phyloP scores from a whole-genome alignment of 768 basidiomycete species.

The Trametes elegans region DNA sequence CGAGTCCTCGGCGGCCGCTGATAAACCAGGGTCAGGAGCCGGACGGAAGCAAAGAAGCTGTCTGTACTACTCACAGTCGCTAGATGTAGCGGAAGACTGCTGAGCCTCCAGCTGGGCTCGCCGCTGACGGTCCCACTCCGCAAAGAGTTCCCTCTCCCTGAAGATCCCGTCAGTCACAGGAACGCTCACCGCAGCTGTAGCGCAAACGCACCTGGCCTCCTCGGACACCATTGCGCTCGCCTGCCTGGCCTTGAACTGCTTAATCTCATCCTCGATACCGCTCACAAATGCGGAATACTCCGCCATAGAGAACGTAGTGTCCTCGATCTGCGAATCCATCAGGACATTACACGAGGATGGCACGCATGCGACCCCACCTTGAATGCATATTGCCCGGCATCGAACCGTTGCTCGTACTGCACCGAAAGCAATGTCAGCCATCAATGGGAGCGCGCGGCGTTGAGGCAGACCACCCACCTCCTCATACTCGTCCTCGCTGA shows the following conservation, averaged over 20 bases:
- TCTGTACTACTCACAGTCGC: not conserved
- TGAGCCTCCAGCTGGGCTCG: conserved; percentile 7
- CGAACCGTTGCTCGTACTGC: conserved; percentile 51
- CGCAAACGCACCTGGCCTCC: conserved; percentile 36
- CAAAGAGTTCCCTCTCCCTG: conserved; percentile 14
- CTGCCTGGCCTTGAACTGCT: conserved; percentile 42
- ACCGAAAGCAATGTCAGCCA: not conserved
- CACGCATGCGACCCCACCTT: conserved; percentile 33
- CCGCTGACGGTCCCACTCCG: conserved; percentile 12
- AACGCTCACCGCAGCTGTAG: not conserved
- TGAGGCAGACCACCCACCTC: conserved; percentile 35
- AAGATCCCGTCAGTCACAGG: not conserved
- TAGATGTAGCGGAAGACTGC: not conserved
- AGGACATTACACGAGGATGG: not conserved
- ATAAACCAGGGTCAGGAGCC: not conserved
- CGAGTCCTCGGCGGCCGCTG: not conserved
- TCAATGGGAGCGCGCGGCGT: not conserved
- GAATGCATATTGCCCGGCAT: conserved; percentile 52
- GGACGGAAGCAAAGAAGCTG: too few species aligned
- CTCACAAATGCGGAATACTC: conserved; percentile 44
- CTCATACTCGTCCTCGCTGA: conserved; percentile 47
- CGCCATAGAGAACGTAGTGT: conserved; percentile 50
- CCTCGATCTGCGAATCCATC: conserved; percentile 40
- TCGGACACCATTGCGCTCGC: conserved; percentile 35
- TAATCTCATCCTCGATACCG: conserved; percentile 41